Conservation (phyloP, 2,329 filamentous ascomycete species). For the Trichothecium roseum region DNA sequence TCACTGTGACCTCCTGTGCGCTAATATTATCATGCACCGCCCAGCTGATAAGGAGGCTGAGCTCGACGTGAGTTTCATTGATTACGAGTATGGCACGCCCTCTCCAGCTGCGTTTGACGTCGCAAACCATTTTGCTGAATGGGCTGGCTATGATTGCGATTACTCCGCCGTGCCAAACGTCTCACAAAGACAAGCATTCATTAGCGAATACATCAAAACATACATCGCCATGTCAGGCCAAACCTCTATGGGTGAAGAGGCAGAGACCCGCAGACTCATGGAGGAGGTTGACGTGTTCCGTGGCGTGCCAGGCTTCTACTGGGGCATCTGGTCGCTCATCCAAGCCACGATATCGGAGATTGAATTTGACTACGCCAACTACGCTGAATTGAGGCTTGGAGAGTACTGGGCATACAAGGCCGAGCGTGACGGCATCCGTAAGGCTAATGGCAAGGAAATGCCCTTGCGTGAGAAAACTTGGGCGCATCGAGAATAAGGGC, state of each 20-base stretch:
- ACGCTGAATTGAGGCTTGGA: conserved; percentile 74
- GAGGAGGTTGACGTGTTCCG: conserved; percentile 79
- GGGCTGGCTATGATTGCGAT: conserved; percentile 95
- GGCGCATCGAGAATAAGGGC: conserved; percentile 33
- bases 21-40: conserved; percentile 79
- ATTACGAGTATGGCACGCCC: conserved; percentile 95
- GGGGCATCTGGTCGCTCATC: conserved; percentile 93
- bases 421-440: conserved; percentile 55
- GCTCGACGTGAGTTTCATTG: conserved; percentile 64
- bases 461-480: conserved; percentile 72
- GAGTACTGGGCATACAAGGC: conserved; percentile 93
- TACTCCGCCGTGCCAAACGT: conserved; percentile 72
- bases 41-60: conserved; percentile 19
- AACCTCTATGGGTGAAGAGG: conserved; percentile 36
- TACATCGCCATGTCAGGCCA: conserved; percentile 49
- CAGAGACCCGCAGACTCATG: conserved; percentile 59
- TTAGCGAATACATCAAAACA: conserved; percentile 69
- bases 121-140: conserved; percentile 96
- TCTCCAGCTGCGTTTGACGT: conserved; percentile 94
- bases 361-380: conserved; percentile 90
- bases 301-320: conserved; percentile 79
- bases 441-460: conserved; percentile 42
- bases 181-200: conserved; percentile 67
- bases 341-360: conserved; percentile 92
- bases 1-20: conserved; percentile 91